Conservation (phyloP, 768 basidiomycete species). For the Pisolithus microcarpus region DNA sequence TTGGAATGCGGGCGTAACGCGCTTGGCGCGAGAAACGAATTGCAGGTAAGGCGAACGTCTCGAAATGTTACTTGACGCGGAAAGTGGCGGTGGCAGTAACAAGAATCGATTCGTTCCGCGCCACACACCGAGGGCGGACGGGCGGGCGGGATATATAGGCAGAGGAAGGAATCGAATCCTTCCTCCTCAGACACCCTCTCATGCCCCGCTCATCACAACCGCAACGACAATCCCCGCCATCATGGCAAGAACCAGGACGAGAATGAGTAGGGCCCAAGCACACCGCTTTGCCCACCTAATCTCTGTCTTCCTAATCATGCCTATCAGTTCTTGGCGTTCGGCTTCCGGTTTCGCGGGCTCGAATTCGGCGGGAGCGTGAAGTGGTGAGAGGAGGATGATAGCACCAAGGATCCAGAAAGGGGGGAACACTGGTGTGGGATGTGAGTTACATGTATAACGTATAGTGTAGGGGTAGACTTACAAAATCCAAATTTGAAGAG, state of each 20-base stretch:
- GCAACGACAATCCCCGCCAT: constrained; percentile 3
- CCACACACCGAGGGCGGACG: too few species aligned
- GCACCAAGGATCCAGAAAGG: constrained; percentile 41
- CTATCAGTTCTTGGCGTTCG: constrained; percentile 29
- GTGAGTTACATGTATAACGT: background rate
- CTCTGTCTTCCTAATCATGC: constrained; percentile 30
- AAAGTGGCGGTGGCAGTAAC: too few species aligned
- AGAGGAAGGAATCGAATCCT: background rate
- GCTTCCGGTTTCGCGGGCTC: constrained; percentile 28
- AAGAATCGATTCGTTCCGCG: too few species aligned
- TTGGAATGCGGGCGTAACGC: too few species aligned
- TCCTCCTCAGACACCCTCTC: background rate
- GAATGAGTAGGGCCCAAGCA: constrained; percentile 7
- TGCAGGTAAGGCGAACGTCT: too few species aligned
- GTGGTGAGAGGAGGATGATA: constrained; percentile 34
- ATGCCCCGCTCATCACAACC: background rate
- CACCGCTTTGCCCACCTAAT: constrained; percentile 37
- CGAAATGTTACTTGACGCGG: too few species aligned
- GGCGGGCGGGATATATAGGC: too few species aligned
- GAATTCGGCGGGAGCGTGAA: constrained; percentile 27
- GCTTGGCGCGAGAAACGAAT: too few species aligned
- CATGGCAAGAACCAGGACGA: constrained; percentile 2
- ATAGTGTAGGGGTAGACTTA: constrained; percentile 21
- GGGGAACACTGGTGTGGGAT: constrained; percentile 35
- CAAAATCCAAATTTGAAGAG: constrained; percentile 46